These are phyloP conservation scores for Capronia coronata DNA, from an alignment of 2,329 filamentous ascomycete genomes.

Conservation along the genomic window DNA sequence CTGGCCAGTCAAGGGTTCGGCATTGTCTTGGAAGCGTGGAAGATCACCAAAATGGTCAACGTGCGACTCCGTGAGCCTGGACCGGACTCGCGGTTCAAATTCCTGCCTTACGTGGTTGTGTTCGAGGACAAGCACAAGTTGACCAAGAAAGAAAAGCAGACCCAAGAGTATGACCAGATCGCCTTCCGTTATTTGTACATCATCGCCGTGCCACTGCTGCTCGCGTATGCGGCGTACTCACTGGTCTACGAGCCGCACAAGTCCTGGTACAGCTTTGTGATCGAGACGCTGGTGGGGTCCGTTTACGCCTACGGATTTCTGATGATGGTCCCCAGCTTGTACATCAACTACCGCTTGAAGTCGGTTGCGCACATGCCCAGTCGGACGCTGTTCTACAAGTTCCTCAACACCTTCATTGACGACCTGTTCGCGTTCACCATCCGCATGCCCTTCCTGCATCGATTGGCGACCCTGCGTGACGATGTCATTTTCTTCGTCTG, in stretches of 20 bases:
- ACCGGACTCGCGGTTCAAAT: conserved; percentile 62
- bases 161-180: conserved; percentile 95
- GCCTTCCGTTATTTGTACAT: conserved; percentile 98
- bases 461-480: conserved; percentile 84
- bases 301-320: conserved; percentile 98
- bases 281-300: conserved; percentile 87
- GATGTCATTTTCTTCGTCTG: conserved; percentile 99
- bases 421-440: conserved; percentile 98
- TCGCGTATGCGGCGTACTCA: conserved; percentile 86
- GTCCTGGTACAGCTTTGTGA: conserved; percentile 95
- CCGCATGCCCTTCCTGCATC: conserved; percentile 95
- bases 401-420: conserved; percentile 97
- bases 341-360: conserved; percentile 98
- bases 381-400: conserved; percentile 97
- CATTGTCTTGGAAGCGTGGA: conserved; percentile 76
- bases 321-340: conserved; percentile 96
- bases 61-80: conserved; percentile 68
- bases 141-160: conserved; percentile 92
- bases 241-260: conserved; percentile 91
- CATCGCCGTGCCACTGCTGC: conserved; percentile 76
- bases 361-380: conserved; percentile 84
- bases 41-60: conserved; percentile 91
- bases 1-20: conserved; percentile 85
- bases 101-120: conserved; percentile 70
- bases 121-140: conserved; percentile 98